Evolutionary conservation across 306 rosid species (phyloP).

Genomic region (Rubus parviflorus): DNA sequence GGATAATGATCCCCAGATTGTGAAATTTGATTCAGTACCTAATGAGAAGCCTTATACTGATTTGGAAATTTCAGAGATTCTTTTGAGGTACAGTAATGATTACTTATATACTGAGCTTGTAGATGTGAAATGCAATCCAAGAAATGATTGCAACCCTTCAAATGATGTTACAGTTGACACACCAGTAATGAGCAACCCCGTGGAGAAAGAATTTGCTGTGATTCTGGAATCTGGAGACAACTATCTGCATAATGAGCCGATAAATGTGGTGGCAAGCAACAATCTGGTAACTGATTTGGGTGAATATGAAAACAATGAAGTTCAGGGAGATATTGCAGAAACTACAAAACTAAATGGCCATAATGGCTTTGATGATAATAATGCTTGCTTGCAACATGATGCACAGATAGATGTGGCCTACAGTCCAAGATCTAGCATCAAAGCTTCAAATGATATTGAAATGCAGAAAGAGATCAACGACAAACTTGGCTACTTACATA

Average conservation of each 20-base stretch:
- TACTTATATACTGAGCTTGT: slow-evolving; percentile 1
- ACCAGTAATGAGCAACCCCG: background rate
- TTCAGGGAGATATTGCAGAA: slow-evolving; percentile 25
- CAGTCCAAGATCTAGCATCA: slow-evolving; percentile 17
- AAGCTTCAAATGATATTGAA: slow-evolving; percentile 10
- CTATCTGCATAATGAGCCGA: slow-evolving; percentile 9
- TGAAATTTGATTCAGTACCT: background rate
- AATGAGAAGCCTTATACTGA: background rate
- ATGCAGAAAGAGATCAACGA: slow-evolving; percentile 9
- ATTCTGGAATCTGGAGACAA: slow-evolving; percentile 9
- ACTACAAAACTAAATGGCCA: slow-evolving; percentile 16
- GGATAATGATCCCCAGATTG: background rate
- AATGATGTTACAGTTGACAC: slow-evolving; percentile 23
- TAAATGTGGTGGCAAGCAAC: slow-evolving; percentile 3
- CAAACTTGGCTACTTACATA: background rate
- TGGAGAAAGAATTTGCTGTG: background rate
- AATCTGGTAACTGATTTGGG: slow-evolving; percentile 9
- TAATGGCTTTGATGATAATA: slow-evolving; percentile 12
- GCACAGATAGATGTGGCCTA: slow-evolving; percentile 17
- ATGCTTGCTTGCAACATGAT: slow-evolving; percentile 29
- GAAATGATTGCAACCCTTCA: slow-evolving; percentile 15
- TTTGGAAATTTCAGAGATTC: background rate
- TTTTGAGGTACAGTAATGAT: background rate
- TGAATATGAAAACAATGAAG: slow-evolving; percentile 4
- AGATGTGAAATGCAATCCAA: slow-evolving; percentile 13